Evolutionary conservation across 1,139 yeast genomes (phyloP).

Genomic region (Candida labiduridarum): DNA sequence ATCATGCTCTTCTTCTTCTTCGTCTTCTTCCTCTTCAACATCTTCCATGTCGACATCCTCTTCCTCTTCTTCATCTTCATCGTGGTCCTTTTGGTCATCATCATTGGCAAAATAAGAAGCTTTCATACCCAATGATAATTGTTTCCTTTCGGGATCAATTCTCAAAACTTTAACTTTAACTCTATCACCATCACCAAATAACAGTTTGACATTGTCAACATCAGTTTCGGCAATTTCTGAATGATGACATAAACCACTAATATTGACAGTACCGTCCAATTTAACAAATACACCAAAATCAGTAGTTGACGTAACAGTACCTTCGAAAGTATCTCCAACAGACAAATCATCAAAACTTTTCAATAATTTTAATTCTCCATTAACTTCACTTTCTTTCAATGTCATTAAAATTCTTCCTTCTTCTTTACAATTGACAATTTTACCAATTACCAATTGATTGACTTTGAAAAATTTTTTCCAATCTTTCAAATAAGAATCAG

Average conservation of each 20-base stretch:
- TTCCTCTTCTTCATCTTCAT: constrained; percentile 33
- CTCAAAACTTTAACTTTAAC: constrained; percentile 81
- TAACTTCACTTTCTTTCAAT: constrained; percentile 78
- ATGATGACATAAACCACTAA: constrained; percentile 87
- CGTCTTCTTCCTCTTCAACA: constrained; percentile 25
- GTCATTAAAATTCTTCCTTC: constrained; percentile 74
- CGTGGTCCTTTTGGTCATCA: constrained; percentile 34
- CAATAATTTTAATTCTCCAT: constrained; percentile 61
- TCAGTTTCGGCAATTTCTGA: constrained; percentile 77
- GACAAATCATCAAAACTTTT: constrained; percentile 66
- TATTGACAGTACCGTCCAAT: constrained; percentile 70
- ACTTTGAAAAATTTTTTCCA: constrained; percentile 80
- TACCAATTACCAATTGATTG: constrained; percentile 77
- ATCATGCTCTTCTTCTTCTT: constrained; percentile 27
- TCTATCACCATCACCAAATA: constrained; percentile 86
- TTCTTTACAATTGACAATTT: constrained; percentile 63
- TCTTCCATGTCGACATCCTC: constrained; percentile 27
- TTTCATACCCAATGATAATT: constrained; percentile 87
- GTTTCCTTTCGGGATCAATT: constrained; percentile 65
- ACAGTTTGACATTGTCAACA: constrained; percentile 51
- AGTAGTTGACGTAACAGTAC: constrained; percentile 75
- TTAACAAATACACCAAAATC: constrained; percentile 91
- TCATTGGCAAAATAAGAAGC: constrained; percentile 77
- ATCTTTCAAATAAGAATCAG: constrained; percentile 79
- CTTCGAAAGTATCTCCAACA: constrained; percentile 74